Base-by-base conservation (phyloP, 352 stramenopile species). In the Pythium phragmitis region DNA sequence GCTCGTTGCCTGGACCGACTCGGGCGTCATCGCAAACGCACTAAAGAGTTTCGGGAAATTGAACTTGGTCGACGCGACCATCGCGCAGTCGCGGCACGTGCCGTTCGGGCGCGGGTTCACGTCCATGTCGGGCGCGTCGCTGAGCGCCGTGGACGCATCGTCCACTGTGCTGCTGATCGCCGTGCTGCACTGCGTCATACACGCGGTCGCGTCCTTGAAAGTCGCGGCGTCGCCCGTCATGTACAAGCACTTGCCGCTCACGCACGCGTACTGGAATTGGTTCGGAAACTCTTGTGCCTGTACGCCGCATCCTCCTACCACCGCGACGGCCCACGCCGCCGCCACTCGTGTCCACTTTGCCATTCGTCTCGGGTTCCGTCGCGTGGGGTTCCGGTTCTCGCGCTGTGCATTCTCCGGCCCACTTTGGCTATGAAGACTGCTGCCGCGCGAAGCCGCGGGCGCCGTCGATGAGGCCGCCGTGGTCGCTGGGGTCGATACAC, bases 21-120 rank as follows among this genome's bases (percentile, higher is more conserved):
- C 51, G 7, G 68, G 36, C 11, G 81, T 77, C 6, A 94, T 60
- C 59, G 84, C 76, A 58, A 87, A 89, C n/a, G 78, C 76, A 34
- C 73, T 58, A 39, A 94, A 74, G 70, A 92, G 77, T 50, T 75
- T 70, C 3, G 85, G 85, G 51, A 94, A 94, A 64, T 92, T 85
- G 69, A 85, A 94, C 9, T 33, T 68, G 48, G 81, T 89, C 37
- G 63, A 47, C 8, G 78, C 67, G 34, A 85, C 68, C 51, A 89
- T 71, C 48, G 79, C 80, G 63, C 85, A 94, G 67, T 90, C 79
- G 34, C 60, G 59, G 48, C 85, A 94, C 58, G 82, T 94, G 65
- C 85, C 85, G 34, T 88, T 85, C 16, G 81, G 67, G n/a, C 70
- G 79, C 43, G 84, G 84, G 2, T 45, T 47, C 42, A 92, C 65